phyloP scores from a whole-genome alignment of 2,329 filamentous ascomycete species.

The Aspergillus sp. region DNA sequence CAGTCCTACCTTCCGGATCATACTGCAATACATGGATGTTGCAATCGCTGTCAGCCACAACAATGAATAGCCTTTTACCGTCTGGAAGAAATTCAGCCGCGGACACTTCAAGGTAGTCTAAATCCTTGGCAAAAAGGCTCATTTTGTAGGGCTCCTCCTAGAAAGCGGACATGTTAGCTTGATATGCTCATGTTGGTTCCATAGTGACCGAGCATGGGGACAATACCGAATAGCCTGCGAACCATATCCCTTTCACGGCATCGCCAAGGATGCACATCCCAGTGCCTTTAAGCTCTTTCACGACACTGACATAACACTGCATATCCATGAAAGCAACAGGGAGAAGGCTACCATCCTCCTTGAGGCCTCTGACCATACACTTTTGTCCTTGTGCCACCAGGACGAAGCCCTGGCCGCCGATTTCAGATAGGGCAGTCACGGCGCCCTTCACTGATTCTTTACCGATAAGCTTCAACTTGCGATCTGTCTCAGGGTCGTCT shows the following conservation, averaged over 20 bases:
- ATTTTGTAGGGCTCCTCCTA: slow-evolving; percentile 93
- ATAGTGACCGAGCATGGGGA: not conserved
- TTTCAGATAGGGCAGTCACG: slow-evolving; percentile 80
- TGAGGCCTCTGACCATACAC: slow-evolving; percentile 92
- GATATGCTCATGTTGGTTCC: not conserved
- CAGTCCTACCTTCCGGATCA: slow-evolving; percentile 80
- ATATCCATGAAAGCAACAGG: slow-evolving; percentile 98
- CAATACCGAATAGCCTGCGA: slow-evolving; percentile 79
- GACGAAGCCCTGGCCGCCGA: slow-evolving; percentile 85
- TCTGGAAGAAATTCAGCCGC: slow-evolving; percentile 87
- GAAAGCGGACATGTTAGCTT: slow-evolving; percentile 11
- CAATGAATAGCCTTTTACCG: slow-evolving; percentile 76
- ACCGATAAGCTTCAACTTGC: slow-evolving; percentile 79
- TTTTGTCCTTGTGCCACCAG: slow-evolving; percentile 93
- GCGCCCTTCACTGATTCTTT: slow-evolving; percentile 91
- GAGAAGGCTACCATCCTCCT: slow-evolving; percentile 88
- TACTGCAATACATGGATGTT: slow-evolving; percentile 90
- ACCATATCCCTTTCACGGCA: slow-evolving; percentile 91
- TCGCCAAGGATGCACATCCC: slow-evolving; percentile 87
- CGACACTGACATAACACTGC: slow-evolving; percentile 86
- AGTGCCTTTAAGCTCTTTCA: slow-evolving; percentile 79
- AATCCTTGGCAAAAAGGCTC: slow-evolving; percentile 86
- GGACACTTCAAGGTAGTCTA: slow-evolving; percentile 74
- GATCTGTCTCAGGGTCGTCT: slow-evolving; percentile 79
- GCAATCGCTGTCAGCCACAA: slow-evolving; percentile 80